Evolutionary conservation across 106 monocot genomes (phyloP).

Genomic region (Cymbidium sinense): DNA sequence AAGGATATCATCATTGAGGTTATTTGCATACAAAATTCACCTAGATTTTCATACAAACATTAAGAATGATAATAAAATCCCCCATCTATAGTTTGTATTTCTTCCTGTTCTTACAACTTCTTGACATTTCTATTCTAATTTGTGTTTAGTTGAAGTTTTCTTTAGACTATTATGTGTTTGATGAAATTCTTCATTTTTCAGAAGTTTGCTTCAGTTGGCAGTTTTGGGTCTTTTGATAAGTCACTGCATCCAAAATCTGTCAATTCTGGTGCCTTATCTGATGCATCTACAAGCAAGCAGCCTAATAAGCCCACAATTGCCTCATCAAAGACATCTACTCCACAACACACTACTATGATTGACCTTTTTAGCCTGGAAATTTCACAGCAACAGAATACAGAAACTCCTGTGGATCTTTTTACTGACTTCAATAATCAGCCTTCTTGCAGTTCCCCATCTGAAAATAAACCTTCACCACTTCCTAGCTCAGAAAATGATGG

Average conservation of each 20-base stretch:
- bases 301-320: conserved; percentile 4
- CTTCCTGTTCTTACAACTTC: not conserved
- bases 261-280: conserved; percentile 40
- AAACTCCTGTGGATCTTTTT: conserved; percentile 44
- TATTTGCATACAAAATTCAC: not conserved
- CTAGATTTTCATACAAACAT: not conserved
- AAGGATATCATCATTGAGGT: conserved; percentile 41
- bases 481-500: conserved; percentile 38
- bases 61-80: conserved; percentile 22
- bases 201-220: conserved; percentile 69
- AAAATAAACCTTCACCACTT: conserved; percentile 11
- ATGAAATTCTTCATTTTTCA: conserved; percentile 18
- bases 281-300: conserved; percentile 19
- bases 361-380: conserved; percentile 28
- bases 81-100: conserved; percentile 24
- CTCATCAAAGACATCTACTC: conserved; percentile 19
- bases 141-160: too few species aligned
- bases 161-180: not conserved
- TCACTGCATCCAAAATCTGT: conserved; percentile 33
- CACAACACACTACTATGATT: conserved; percentile 8
- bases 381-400: conserved; percentile 20
- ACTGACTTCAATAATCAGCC: conserved; percentile 28
- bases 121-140: too few species aligned
- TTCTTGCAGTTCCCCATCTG: conserved; percentile 10
- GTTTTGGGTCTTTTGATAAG: conserved; percentile 50